A percentile compares a stretch with the other conserved stretches of the same genome.
These are phyloP conservation scores for Pachysandra terminalis DNA, from an alignment of 164 flowering plant species.

Conservation along the genomic window DNA sequence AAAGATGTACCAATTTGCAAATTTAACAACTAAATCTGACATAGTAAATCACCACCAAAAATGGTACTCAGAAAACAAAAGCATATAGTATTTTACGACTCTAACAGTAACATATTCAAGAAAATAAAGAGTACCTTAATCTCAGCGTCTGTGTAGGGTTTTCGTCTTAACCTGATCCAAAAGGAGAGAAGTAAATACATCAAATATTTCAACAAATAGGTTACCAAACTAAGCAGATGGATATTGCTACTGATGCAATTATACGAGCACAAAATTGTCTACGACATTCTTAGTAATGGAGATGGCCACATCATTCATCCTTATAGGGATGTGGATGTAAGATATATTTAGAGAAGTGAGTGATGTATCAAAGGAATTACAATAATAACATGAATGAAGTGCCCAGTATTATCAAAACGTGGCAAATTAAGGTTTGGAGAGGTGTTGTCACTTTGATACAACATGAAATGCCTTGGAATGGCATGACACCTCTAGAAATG, in stretches of 20 bases:
- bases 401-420: too few relatives aligned
- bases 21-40: background rate
- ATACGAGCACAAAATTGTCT: background rate
- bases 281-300: too few relatives aligned
- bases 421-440: too few relatives aligned
- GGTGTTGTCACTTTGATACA: too few relatives aligned
- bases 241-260: background rate
- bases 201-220: background rate
- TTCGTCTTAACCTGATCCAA: conserved; percentile 52
- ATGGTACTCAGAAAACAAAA: background rate
- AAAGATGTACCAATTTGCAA: background rate
- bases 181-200: background rate
- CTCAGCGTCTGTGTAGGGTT: conserved; percentile 85
- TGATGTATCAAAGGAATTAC: background rate
- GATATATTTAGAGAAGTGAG: background rate
- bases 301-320: too few relatives aligned
- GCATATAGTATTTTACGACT: background rate
- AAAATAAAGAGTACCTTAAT: conserved; percentile 61
- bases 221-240: background rate
- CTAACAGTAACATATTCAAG: background rate
- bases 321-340: too few relatives aligned
- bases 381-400: too few relatives aligned
- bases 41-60: background rate
- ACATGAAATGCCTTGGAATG: too few relatives aligned
- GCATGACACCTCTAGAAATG: too few relatives aligned